A percentile compares a stretch with the other conserved stretches of the same genome.
phyloP scores from a whole-genome alignment of 495 filamentous ascomycete species.

The Xylaria flabelliformis region DNA sequence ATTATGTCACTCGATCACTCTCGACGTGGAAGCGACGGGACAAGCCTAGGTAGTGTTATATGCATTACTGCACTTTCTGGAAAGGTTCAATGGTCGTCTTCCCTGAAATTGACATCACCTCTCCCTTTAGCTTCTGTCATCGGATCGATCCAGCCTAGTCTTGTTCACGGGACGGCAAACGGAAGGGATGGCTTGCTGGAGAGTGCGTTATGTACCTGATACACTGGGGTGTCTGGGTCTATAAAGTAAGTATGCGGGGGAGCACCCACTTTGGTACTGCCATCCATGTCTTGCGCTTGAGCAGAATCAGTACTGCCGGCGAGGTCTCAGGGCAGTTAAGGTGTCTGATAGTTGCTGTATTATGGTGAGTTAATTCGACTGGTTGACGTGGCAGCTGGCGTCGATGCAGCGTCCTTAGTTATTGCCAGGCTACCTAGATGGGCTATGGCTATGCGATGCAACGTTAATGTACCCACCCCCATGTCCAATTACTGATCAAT shows the following conservation, averaged over 20 bases:
- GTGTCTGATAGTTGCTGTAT: not conserved
- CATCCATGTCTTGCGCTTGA: not conserved
- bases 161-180: not conserved
- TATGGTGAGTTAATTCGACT: not conserved
- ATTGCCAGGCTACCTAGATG: no score
- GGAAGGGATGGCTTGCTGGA: slow-evolving; percentile 16
- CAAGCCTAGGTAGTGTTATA: not conserved
- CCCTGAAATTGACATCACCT: not conserved
- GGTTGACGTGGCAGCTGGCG: not conserved
- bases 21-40: not conserved
- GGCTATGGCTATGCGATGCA: not conserved
- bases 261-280: slow-evolving; percentile 1
- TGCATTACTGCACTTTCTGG: not conserved
- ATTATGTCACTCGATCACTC: not conserved
- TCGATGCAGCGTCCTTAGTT: no score
- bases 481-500: not conserved
- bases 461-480: not conserved
- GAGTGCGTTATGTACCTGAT: not conserved
- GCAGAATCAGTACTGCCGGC: not conserved
- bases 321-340: not conserved
- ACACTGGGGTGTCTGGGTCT: not conserved
- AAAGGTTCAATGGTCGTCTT: slow-evolving; percentile 1
- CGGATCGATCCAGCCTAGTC: not conserved
- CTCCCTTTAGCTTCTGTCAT: not conserved
- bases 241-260: not conserved